phyloP scores from a whole-genome alignment of 2,329 filamentous ascomycete genomes.

The Alternaria burnsii region DNA sequence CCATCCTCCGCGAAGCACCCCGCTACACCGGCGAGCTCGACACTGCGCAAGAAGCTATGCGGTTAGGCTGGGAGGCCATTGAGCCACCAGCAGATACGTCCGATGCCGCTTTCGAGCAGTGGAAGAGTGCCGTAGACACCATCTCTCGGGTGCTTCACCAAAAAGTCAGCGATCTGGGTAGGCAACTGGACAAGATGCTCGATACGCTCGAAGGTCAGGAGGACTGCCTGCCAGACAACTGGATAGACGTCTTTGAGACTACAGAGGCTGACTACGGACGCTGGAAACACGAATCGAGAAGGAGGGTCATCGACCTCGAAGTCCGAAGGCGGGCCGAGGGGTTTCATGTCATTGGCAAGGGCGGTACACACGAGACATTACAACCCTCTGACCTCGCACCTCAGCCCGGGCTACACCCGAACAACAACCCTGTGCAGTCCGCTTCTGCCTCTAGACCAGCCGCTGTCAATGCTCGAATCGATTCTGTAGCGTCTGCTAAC shows the following conservation, averaged over 20 bases:
- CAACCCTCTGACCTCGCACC: constrained; percentile 20
- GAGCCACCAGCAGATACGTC: constrained; percentile 46
- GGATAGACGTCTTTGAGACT: constrained; percentile 86
- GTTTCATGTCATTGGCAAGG: constrained; percentile 4
- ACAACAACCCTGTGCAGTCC: background rate
- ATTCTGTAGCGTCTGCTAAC: constrained; percentile 7
- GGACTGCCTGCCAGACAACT: constrained; percentile 84
- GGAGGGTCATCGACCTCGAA: constrained; percentile 74
- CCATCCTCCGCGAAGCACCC: constrained; percentile 78
- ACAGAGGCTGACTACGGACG: constrained; percentile 79
- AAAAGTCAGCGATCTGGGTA: constrained; percentile 75
- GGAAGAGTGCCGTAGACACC: constrained; percentile 54
- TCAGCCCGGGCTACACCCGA: background rate
- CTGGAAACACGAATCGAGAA: constrained; percentile 83
- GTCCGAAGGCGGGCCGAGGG: constrained; percentile 37
- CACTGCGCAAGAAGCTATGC: constrained; percentile 70
- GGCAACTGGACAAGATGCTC: constrained; percentile 82
- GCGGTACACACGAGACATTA: constrained; percentile 9
- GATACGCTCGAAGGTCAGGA: constrained; percentile 84
- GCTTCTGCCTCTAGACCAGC: background rate
- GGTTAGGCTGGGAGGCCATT: constrained; percentile 72
- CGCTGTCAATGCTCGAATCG: background rate
- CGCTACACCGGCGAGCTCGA: constrained; percentile 69
- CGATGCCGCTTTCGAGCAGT: constrained; percentile 43
- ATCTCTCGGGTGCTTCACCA: constrained; percentile 71